Conservation (phyloP, 2,329 filamentous ascomycete species). For the Tolypocladium nubicola region DNA sequence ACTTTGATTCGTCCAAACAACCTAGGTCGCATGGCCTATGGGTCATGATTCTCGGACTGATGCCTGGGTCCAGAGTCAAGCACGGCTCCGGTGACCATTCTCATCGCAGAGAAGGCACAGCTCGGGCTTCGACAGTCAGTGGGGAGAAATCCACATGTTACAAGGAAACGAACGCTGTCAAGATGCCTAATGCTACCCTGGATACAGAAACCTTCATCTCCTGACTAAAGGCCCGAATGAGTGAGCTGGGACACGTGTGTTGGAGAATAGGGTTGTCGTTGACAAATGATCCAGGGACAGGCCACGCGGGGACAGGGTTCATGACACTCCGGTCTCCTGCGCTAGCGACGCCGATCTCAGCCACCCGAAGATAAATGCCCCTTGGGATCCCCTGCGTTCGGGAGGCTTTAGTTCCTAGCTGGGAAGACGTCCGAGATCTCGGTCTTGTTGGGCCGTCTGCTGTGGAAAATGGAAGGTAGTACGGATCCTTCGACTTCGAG, state of each 20-base stretch:
- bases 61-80: not conserved
- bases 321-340: not conserved
- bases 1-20: not conserved
- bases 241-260: conserved; percentile 1
- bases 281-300: not conserved
- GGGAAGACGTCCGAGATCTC: not conserved
- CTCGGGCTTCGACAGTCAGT: not conserved
- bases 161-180: not conserved
- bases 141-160: not conserved
- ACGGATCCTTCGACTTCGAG: not conserved
- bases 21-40: not conserved
- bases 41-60: conserved; percentile 4
- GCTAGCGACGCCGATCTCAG: not conserved
- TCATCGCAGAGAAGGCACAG: not conserved
- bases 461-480: not conserved
- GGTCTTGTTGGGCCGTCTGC: not conserved
- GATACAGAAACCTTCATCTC: conserved; percentile 4
- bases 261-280: not conserved
- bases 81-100: not conserved
- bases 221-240: conserved; percentile 8
- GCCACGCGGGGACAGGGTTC: not conserved
- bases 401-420: not conserved
- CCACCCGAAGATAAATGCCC: not conserved
- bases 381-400: not conserved
- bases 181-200: not conserved